Evolutionary conservation across 768 basidiomycete genomes (phyloP).

Genomic region (Tubosaeta brunneosetosa): DNA sequence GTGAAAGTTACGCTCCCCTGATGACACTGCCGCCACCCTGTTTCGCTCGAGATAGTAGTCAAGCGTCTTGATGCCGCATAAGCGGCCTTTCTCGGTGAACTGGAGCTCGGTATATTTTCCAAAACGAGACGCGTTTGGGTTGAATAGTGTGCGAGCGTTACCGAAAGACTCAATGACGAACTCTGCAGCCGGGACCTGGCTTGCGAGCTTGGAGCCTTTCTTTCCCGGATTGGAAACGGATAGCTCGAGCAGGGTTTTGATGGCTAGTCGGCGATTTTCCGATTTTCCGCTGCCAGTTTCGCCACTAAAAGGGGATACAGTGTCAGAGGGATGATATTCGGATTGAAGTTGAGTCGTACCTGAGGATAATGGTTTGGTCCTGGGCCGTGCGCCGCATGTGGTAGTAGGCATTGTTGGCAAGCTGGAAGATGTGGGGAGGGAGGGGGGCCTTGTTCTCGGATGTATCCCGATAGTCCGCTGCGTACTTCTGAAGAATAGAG

Average conservation of each 20-base stretch:
- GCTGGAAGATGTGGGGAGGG: slow-evolving; percentile 88
- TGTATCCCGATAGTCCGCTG: slow-evolving; percentile 78
- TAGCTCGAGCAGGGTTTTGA: slow-evolving; percentile 89
- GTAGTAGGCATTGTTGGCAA: slow-evolving; percentile 89
- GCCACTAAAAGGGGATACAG: slow-evolving; percentile 49
- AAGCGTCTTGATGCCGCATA: slow-evolving; percentile 88
- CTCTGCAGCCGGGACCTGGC: slow-evolving; percentile 87
- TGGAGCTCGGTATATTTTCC: slow-evolving; percentile 98
- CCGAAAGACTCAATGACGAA: slow-evolving; percentile 96
- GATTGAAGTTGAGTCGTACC: slow-evolving; percentile 41
- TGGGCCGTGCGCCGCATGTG: slow-evolving; percentile 92
- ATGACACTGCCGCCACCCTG: slow-evolving; percentile 81
- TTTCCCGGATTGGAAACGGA: slow-evolving; percentile 86
- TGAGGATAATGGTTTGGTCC: slow-evolving; percentile 87
- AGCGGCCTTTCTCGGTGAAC: slow-evolving; percentile 86
- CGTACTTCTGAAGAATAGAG: slow-evolving; percentile 78
- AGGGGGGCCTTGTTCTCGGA: slow-evolving; percentile 53
- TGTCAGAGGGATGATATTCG: background rate
- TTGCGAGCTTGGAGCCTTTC: slow-evolving; percentile 85
- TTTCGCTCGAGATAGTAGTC: slow-evolving; percentile 95
- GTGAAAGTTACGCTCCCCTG: slow-evolving; percentile 95
- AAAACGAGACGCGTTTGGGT: slow-evolving; percentile 93
- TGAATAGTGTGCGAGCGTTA: slow-evolving; percentile 85
- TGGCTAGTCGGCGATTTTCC: slow-evolving; percentile 83
- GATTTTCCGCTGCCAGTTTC: slow-evolving; percentile 94